These are phyloP conservation scores for Stephania japonica DNA, from an alignment of 164 flowering plant genomes.

Conservation along the genomic window DNA sequence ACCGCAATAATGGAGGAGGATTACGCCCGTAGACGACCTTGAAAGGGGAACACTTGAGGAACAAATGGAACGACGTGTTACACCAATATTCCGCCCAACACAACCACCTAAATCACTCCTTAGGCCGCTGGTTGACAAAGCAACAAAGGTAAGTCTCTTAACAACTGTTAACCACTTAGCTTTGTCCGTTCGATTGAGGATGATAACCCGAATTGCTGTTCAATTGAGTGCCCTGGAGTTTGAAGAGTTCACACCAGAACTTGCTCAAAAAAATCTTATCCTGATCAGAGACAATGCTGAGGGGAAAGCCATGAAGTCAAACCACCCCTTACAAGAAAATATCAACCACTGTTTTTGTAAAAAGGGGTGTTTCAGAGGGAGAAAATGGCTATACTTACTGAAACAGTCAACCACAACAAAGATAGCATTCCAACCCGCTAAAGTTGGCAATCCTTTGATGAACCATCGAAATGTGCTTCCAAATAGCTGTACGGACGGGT, in stretches of 20 bases:
- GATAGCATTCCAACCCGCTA: background rate
- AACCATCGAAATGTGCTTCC: slow-evolving; percentile 9
- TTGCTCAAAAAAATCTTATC: background rate
- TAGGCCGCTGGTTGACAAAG: background rate
- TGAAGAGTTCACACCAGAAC: background rate
- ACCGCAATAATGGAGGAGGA: no score
- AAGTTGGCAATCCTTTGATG: background rate
- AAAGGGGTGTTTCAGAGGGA: background rate
- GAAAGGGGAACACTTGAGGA: no score
- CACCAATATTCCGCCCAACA: background rate
- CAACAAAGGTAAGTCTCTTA: background rate
- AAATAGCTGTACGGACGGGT: background rate
- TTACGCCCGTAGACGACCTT: no score
- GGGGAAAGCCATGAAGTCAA: background rate
- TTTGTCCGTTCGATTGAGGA: slow-evolving; percentile 1
- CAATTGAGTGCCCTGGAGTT: background rate
- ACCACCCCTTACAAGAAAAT: background rate
- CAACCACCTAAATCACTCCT: background rate
- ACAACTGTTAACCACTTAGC: background rate
- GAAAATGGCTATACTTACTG: background rate
- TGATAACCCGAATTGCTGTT: background rate
- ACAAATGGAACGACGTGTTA: background rate
- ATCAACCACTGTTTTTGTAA: background rate
- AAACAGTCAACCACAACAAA: slow-evolving; percentile 4
- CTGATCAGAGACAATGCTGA: background rate